phyloP scores from a whole-genome alignment of 2,329 filamentous ascomycete genomes.

The Pseudogymnoascus sp. region DNA sequence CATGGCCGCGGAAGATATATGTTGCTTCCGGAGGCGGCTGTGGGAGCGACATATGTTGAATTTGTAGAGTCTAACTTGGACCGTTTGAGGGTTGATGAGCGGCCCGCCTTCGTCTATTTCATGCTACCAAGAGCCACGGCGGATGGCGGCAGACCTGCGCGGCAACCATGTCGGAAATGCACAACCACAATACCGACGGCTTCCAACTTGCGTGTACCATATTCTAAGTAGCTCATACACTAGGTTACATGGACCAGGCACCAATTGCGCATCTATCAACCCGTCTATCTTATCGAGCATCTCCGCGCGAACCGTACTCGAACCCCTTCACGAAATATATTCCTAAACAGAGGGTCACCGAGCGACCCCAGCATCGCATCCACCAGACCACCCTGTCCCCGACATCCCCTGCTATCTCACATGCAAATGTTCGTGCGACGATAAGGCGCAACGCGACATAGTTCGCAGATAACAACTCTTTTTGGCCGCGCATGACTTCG shows the following conservation, averaged over 20 bases:
- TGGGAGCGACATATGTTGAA: constrained; percentile 17
- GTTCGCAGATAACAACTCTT: neutral
- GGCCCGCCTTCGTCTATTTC: constrained; percentile 5
- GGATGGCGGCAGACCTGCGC: neutral
- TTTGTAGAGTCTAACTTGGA: neutral
- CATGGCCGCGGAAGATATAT: constrained; percentile 77
- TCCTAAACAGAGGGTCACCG: neutral
- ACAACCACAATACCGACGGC: constrained; percentile 1
- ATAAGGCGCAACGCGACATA: constrained; percentile 9
- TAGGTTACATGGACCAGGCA: neutral
- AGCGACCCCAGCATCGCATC: neutral
- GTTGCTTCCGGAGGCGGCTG: constrained; percentile 25
- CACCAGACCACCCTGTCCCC: neutral
- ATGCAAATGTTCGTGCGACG: constrained; percentile 5
- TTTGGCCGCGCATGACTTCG: constrained; percentile 5
- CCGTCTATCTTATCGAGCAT: neutral
- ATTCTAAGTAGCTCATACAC: neutral
- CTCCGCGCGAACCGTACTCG: neutral
- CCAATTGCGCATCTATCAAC: neutral
- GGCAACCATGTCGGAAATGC: neutral
- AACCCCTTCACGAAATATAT: neutral
- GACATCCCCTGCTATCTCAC: constrained; percentile 6
- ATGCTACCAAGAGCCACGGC: constrained; percentile 1
- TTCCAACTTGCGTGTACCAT: neutral
- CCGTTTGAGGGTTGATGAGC: constrained; percentile 3